phyloP scores from a whole-genome alignment of 352 stramenopile species.

The Globisporangium viniferum region DNA sequence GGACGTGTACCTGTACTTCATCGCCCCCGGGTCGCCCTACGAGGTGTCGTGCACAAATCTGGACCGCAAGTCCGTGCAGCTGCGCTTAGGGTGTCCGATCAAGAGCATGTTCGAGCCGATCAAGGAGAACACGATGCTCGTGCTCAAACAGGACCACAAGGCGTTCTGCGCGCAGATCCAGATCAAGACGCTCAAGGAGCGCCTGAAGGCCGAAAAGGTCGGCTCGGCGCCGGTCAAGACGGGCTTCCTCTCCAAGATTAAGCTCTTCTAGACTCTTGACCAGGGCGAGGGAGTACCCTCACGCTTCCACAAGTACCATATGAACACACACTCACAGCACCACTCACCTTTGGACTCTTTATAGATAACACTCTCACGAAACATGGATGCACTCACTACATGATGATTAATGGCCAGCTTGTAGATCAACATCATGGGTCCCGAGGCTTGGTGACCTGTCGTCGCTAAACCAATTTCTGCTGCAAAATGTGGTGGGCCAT shows the following conservation, averaged over 20 bases:
- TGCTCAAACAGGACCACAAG: conserved; percentile 85
- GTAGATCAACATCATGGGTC: no score
- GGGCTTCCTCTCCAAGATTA: conserved; percentile 75
- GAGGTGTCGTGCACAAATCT: conserved; percentile 84
- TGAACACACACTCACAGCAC: no score
- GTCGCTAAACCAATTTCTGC: no score
- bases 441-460: no score
- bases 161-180: conserved; percentile 68
- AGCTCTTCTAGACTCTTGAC: conserved; percentile 37
- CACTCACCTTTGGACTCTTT: no score
- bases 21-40: conserved; percentile 65
- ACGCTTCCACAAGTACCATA: not conserved
- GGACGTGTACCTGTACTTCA: conserved; percentile 83
- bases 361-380: no score
- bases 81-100: conserved; percentile 72
- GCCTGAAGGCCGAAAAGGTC: conserved; percentile 59
- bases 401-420: no score
- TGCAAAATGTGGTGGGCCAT: no score
- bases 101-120: conserved; percentile 84
- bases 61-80: conserved; percentile 77
- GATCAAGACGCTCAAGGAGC: conserved; percentile 73
- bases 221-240: conserved; percentile 36
- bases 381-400: no score
- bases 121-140: conserved; percentile 83
- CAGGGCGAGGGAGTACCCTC: not conserved